Conservation (phyloP, 2,329 filamentous ascomycete species). For the Tolypocladium pustulatum region DNA sequence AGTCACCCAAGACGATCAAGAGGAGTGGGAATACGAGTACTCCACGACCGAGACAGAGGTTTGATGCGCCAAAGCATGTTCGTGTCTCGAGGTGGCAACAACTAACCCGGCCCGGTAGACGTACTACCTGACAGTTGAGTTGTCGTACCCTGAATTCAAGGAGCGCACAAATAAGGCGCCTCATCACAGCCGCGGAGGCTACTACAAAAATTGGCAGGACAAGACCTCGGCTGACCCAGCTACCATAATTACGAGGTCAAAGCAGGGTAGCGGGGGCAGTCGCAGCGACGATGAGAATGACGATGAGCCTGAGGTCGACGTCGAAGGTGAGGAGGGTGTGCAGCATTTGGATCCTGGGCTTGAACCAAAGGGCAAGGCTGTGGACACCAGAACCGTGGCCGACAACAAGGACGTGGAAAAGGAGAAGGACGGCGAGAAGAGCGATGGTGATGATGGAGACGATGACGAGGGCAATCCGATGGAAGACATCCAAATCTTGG, state of each 20-base stretch:
- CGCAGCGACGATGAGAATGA: slow-evolving; percentile 11
- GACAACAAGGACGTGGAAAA: slow-evolving; percentile 9
- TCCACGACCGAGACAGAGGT: slow-evolving; percentile 54
- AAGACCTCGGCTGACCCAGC: slow-evolving; percentile 13
- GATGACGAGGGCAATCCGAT: background rate
- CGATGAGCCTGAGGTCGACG: slow-evolving; percentile 17
- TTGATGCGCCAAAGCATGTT: background rate
- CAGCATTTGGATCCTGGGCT: slow-evolving; percentile 22
- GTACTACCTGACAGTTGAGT: slow-evolving; percentile 53
- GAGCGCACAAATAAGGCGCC: slow-evolving; percentile 28
- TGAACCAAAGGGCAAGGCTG: slow-evolving; percentile 11
- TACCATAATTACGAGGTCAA: slow-evolving; percentile 4
- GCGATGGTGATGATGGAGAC: slow-evolving; percentile 5
- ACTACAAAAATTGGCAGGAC: slow-evolving; percentile 32
- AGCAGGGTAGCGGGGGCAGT: background rate
- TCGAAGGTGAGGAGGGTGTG: slow-evolving; percentile 12
- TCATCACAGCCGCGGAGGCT: slow-evolving; percentile 32
- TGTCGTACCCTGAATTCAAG: slow-evolving; percentile 50
- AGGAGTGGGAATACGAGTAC: slow-evolving; percentile 61
- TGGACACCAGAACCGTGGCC: slow-evolving; percentile 10
- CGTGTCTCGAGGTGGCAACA: background rate
- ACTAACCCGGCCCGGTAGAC: slow-evolving; percentile 30
- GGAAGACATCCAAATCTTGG: slow-evolving; percentile 65
- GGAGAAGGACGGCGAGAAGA: slow-evolving; percentile 5
- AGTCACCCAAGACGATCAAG: slow-evolving; percentile 30